phyloP scores from a whole-genome alignment of 2,329 filamentous ascomycete species.

The Verticillium klebahnii region DNA sequence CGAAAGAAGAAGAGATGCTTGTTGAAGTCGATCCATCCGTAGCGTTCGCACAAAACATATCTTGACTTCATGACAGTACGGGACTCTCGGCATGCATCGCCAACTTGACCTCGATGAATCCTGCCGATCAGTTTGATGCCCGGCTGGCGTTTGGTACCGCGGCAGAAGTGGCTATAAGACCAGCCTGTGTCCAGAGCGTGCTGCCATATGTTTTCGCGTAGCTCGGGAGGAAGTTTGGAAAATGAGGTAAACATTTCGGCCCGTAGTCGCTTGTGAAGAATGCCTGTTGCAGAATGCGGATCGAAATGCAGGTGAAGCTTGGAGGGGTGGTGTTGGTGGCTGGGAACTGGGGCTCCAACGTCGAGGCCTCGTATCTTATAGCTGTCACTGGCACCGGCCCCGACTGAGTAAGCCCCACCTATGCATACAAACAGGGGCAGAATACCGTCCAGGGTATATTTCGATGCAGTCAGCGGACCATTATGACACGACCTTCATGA shows the following conservation, averaged over 20 bases:
- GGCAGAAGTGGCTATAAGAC: neutral
- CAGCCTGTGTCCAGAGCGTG: neutral
- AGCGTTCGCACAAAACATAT: neutral
- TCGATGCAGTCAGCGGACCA: neutral
- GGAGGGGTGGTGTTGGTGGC: neutral
- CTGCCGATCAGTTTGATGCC: neutral
- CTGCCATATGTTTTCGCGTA: neutral
- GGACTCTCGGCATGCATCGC: neutral
- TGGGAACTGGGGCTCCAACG: neutral
- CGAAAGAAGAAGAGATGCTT: conserved; percentile 1
- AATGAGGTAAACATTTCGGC: neutral
- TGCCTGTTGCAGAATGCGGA: neutral
- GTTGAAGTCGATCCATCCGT: neutral
- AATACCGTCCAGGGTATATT: neutral
- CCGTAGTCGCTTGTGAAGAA: neutral
- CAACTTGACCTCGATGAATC: neutral
- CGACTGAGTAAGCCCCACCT: neutral
- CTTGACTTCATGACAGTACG: neutral
- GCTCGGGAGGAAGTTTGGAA: neutral
- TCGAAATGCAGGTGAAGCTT: neutral
- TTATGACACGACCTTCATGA: neutral
- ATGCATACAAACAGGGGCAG: neutral
- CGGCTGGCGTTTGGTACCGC: neutral
- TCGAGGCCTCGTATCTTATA: neutral
- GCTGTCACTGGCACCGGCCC: neutral